phyloP scores from a whole-genome alignment of 169 alveolate species.

The Theileria annulata region DNA sequence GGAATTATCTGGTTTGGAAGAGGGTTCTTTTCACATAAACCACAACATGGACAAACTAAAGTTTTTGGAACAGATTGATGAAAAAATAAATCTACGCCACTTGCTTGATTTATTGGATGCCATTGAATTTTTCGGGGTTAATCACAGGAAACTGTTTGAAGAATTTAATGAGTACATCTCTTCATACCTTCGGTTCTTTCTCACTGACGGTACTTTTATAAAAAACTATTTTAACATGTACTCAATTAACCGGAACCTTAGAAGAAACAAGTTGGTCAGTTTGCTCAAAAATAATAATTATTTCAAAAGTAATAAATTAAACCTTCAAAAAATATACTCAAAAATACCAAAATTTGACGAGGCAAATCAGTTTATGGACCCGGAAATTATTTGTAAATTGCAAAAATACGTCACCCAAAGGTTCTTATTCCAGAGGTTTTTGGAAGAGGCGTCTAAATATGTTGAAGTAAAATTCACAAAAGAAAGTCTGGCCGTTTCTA shows the following conservation, averaged over 20 bases:
- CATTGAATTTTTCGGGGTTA: conserved; percentile 41
- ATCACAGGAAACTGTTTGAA: conserved; percentile 27
- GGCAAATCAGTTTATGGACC: not conserved
- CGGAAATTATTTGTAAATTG: not conserved
- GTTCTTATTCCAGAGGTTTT: not conserved
- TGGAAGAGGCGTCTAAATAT: not conserved
- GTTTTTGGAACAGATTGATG: conserved; percentile 23
- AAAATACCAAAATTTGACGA: not conserved
- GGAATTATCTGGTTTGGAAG: not conserved
- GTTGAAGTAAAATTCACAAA: not conserved
- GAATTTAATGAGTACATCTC: conserved; percentile 26
- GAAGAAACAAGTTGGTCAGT: conserved; percentile 3
- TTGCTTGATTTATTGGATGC: conserved; percentile 26
- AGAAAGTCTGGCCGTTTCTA: not conserved
- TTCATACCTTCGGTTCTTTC: not conserved
- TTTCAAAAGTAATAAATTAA: not conserved
- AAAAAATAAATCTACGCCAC: conserved; percentile 12
- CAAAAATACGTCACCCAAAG: conserved; percentile 10
- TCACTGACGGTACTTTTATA: not conserved
- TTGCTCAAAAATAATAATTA: conserved; percentile 9
- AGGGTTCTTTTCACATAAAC: not conserved
- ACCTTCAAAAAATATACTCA: conserved; percentile 9
- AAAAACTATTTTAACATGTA: not conserved
- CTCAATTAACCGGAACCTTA: not conserved
- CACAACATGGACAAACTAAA: conserved; percentile 7